Evolutionary conservation across 257 asterid genomes (phyloP).

Genomic region (Solanum pinnatisectum): DNA sequence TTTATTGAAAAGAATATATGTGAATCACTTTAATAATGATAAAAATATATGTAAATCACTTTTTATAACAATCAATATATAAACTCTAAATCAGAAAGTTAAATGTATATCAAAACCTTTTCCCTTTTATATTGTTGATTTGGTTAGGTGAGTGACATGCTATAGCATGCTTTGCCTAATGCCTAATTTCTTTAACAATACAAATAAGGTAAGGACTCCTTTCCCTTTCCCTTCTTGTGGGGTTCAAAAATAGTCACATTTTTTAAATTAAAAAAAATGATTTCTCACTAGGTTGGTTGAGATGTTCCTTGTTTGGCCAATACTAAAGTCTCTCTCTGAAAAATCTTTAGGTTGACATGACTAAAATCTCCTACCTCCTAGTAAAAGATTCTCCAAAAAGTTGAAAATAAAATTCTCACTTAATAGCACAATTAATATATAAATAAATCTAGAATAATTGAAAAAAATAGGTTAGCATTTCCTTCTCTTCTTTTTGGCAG

Average conservation of each 20-base stretch:
- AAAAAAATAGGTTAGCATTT: too few species aligned
- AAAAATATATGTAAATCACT: too few species aligned
- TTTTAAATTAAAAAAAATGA: background rate
- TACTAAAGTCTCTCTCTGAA: background rate
- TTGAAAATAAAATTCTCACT: background rate
- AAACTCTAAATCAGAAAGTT: too few species aligned
- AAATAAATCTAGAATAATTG: too few species aligned
- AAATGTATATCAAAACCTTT: background rate
- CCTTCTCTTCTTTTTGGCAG: too few species aligned
- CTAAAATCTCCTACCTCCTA: background rate
- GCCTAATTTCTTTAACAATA: background rate
- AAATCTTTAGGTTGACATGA: background rate
- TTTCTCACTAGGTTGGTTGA: background rate
- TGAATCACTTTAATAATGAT: too few species aligned
- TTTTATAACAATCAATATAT: too few species aligned
- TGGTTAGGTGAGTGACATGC: background rate
- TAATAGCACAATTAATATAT: background rate
- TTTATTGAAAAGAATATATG: accelerated
- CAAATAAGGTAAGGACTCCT: background rate
- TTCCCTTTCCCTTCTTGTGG: background rate
- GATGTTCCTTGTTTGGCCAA: background rate
- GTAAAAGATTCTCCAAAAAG: background rate
- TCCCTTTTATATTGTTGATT: background rate
- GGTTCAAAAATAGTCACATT: background rate
- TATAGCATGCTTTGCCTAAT: background rate